A percentile compares a stretch with the other conserved stretches of the same genome.
These are phyloP conservation scores for Gloeophyllum trabeum DNA, from an alignment of 768 basidiomycete genomes.

Conservation along the genomic window DNA sequence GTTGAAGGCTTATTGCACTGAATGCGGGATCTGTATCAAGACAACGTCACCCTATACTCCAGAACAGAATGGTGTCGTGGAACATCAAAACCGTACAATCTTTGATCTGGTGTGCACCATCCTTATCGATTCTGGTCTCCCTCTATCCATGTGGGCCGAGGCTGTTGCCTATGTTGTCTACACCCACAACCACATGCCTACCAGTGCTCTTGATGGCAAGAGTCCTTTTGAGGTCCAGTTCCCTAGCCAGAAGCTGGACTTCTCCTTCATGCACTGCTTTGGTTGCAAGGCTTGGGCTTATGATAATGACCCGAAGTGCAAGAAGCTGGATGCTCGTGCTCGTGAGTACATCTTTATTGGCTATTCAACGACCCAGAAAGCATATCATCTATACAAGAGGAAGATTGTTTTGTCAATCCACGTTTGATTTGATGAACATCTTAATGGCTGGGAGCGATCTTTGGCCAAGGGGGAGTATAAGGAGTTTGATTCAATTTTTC, in stretches of 20 bases:
- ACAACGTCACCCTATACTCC: conserved; percentile 8
- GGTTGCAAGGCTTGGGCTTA: conserved; percentile 9
- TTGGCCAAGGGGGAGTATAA: no score
- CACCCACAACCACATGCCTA: conserved; percentile 12
- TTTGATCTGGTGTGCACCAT: conserved; percentile 10
- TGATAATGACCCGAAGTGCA: not conserved
- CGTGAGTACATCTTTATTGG: not conserved
- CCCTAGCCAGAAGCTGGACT: conserved; percentile 9
- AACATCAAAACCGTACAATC: conserved; percentile 12
- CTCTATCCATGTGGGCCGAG: conserved; percentile 12
- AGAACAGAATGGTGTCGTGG: conserved; percentile 16
- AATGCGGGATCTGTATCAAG: no score
- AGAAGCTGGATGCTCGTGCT: not conserved
- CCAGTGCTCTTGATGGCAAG: conserved; percentile 5
- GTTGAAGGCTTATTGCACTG: conserved; percentile 8
- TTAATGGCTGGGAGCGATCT: no score
- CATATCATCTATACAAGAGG: no score
- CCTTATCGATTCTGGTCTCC: conserved; percentile 7
- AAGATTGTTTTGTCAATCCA: no score
- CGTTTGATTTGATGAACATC: no score
- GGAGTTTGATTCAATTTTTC: no score
- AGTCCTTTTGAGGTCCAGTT: conserved; percentile 15
- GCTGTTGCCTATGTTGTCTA: conserved; percentile 9
- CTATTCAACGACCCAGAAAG: no score
- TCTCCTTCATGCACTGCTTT: conserved; percentile 12